These are phyloP conservation scores for Bryopsis sp. DNA, from an alignment of 139 green algal genomes.

Conservation along the genomic window DNA sequence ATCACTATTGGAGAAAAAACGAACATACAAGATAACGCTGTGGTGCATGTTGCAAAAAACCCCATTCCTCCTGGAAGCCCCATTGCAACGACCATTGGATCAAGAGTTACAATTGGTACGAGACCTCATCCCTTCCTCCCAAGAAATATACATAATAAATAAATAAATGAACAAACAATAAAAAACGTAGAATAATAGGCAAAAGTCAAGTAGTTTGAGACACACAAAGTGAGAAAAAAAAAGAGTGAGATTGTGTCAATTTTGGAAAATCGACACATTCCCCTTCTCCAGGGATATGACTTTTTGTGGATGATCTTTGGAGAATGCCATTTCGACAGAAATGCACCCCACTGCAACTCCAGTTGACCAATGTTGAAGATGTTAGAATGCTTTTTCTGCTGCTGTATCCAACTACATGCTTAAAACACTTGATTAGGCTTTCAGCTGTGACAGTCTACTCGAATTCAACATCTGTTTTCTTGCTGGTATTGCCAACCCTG, in stretches of 20 bases:
- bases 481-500: no score
- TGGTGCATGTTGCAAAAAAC: slow-evolving; percentile 84
- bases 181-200: slow-evolving; percentile 15
- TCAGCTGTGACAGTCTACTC: no score
- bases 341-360: no score
- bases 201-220: slow-evolving; percentile 22
- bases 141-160: background rate
- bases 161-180: no score
- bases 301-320: no score
- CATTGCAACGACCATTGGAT: slow-evolving; percentile 63
- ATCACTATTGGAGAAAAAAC: slow-evolving; percentile 73
- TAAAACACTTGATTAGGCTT: no score
- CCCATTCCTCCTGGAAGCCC: slow-evolving; percentile 33
- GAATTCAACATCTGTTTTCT: no score
- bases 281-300: no score
- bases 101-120: slow-evolving; percentile 45
- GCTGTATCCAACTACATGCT: no score
- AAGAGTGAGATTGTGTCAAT: slow-evolving; percentile 1
- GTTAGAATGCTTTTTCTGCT: no score
- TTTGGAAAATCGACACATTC: background rate
- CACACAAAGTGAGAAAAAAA: background rate
- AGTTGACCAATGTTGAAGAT: no score
- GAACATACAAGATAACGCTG: slow-evolving; percentile 81
- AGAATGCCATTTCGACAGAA: no score
- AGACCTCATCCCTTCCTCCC: background rate